Base-by-base conservation (phyloP, 2,329 filamentous ascomycete genomes). In the Zelopaecilomyces penicillatus region DNA sequence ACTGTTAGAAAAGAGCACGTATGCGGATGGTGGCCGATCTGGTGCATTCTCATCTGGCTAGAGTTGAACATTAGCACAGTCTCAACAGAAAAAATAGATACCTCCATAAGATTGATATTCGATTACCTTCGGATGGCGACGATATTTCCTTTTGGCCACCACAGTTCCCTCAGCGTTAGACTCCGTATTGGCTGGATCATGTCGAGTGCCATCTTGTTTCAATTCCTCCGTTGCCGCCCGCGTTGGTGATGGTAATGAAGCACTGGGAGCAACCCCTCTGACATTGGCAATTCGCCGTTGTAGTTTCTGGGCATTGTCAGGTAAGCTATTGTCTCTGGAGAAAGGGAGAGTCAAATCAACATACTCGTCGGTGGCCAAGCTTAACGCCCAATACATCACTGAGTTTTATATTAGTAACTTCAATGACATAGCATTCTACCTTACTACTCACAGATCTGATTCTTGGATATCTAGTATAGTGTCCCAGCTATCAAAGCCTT, bases 1-100 rank as follows among this genome's bases (percentile, higher is more conserved):
- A 87, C 83, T 86, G 55, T 91, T 91, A 1, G 87, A 90, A 57
- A 93, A 93, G 11, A 91, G 76, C 9, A 91, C 87, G 65, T 91
- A 91, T 41, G 86, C 87, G 4, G 86, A 91, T 0, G 85, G 84
- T 1, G 87, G 85, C 27, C 86, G 74, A 57, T 90, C 85, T 2
- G 87, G 87, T 1, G 86, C 86, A 65, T 87, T 80, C 47, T 88
- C 83, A 54, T 93, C 87, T 4, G 85, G 73, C 79, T 87, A 27
- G 1, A 44, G 19, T 38, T 34, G 32, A 34, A 33, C 6, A 45
- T 9, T 12, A 6, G 12, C 26, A 30, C 7, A 28, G 11, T 32
- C 27, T 7, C 30, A 45, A 39, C 39, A 42, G 12, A 28, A 32
- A 6, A 37, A 12, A n/a, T 11, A 26, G 28, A 19, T 2, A 19